A percentile compares a stretch with the other conserved stretches of the same genome.
Evolutionary conservation across 345 rosid genomes (phyloP).

Genomic region (Hibiscus syriacus): DNA sequence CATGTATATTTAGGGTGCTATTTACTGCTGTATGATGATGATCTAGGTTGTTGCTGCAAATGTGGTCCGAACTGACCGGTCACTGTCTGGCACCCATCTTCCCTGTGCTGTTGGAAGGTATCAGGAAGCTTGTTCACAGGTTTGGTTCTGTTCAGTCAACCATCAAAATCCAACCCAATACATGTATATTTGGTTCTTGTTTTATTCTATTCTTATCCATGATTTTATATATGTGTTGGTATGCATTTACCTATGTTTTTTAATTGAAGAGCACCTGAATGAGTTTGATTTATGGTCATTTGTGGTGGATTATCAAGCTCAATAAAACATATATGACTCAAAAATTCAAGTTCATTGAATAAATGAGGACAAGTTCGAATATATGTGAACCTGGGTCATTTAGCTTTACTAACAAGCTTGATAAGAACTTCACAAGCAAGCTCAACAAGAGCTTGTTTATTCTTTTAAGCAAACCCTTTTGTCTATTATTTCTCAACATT

Average conservation of each 20-base stretch:
- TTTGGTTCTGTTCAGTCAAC: conserved; percentile 22
- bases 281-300: neutral
- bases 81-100: conserved; percentile 87
- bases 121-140: conserved; percentile 99
- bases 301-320: neutral
- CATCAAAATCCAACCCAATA: neutral
- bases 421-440: neutral
- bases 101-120: conserved; percentile 95
- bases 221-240: neutral
- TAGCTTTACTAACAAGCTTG: neutral
- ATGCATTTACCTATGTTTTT: neutral
- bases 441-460: neutral
- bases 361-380: neutral
- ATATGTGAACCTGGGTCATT: neutral
- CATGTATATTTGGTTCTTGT: neutral
- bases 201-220: neutral
- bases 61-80: conserved; percentile 88
- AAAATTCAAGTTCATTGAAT: neutral
- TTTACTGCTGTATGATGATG: conserved; percentile 13
- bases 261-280: neutral
- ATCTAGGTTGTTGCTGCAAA: conserved; percentile 93
- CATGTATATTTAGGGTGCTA: neutral
- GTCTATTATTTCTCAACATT: neutral
- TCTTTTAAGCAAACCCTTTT: neutral
- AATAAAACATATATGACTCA: neutral